Evolutionary conservation across 1,284 basidiomycete species (phyloP), one percentile per base, ranked within the genome.

Genomic region (Melampsora larici-populina): DNA sequence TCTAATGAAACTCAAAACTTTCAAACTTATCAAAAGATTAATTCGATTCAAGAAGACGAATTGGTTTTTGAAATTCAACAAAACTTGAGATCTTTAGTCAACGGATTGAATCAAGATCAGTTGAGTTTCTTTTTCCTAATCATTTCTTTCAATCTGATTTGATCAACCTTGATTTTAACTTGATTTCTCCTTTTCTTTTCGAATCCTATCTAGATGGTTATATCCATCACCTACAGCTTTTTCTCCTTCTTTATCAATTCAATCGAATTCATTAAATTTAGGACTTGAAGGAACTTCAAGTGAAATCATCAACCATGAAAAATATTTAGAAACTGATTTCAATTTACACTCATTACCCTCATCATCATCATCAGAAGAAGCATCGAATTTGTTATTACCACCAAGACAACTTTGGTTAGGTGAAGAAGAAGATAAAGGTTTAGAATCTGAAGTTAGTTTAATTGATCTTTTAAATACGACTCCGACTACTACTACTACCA

Each of bases 191-290:
- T 58, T 26, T 58, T 58, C 15, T 26, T 58, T 3, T 21, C 51
- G 2, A n/a, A n/a, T n/a, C n/a, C n/a, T n/a, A n/a, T n/a, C n/a
- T 49, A 76, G 74, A 69, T 76, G 74, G 74, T 51, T 64, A 29
- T 69, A 68, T 63, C 33, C 74, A 4, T 40, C 51, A 17, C 65
- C 65, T 7, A 64, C 74, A 2, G 49, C 74, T 21, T 76, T 76
- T 43, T 46, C 65, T 40, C 74, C 74, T n/a, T 48, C 71, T 15
- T 62, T 49, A 40, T 36, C 36, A 48, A 40, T 24, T 9, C 18
- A 18, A n/a, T 36, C n/a, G 5, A 62, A 55, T 65, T 40, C n/a
- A 24, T 29, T 15, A n/a, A 21, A 29, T 4, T 6, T 26, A 31
- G n/a, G 24, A 6, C 21, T 21, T 29, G 40, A 40, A 21, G 49